Conservation (phyloP, 2,329 filamentous ascomycete species). For the Venturiaceae sp. region DNA sequence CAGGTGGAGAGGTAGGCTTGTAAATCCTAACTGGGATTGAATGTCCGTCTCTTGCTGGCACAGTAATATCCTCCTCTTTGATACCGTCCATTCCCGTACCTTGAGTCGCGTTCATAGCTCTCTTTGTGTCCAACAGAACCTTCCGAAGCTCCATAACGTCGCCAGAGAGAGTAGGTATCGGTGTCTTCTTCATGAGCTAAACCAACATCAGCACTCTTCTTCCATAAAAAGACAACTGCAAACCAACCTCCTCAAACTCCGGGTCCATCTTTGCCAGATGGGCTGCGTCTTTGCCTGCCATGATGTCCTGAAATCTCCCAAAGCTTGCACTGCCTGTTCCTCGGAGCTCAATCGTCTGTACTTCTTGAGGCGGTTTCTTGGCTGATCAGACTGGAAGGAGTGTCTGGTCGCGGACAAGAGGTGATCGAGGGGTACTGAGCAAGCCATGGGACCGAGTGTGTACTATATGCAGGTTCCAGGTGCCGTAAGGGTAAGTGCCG, state of each 20-base stretch:
- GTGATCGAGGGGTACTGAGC: neutral
- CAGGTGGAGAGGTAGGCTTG: constrained; percentile 1
- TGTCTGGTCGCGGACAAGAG: neutral
- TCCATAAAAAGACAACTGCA: neutral
- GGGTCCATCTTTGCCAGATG: constrained; percentile 9
- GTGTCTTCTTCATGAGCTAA: constrained; percentile 4
- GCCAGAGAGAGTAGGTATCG: neutral
- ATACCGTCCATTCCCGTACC: neutral
- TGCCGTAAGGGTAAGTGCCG: neutral
- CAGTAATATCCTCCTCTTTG: constrained; percentile 6
- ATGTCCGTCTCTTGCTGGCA: constrained; percentile 7
- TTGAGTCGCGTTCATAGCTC: neutral
- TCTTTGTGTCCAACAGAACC: neutral
- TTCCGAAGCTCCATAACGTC: neutral
- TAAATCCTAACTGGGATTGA: constrained; percentile 7
- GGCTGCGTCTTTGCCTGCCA: constrained; percentile 7
- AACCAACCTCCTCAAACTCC: constrained; percentile 7
- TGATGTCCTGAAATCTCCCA: neutral
- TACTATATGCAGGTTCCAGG: neutral
- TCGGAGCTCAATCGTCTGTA: neutral
- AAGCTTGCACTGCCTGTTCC: neutral
- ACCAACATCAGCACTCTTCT: neutral
- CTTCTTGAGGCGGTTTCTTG: constrained; percentile 6
- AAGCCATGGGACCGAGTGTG: neutral
- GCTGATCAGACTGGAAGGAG: constrained; percentile 1